Base-by-base conservation (phyloP, 192 early-diverging fungal species). In the Mortierella alpina region DNA sequence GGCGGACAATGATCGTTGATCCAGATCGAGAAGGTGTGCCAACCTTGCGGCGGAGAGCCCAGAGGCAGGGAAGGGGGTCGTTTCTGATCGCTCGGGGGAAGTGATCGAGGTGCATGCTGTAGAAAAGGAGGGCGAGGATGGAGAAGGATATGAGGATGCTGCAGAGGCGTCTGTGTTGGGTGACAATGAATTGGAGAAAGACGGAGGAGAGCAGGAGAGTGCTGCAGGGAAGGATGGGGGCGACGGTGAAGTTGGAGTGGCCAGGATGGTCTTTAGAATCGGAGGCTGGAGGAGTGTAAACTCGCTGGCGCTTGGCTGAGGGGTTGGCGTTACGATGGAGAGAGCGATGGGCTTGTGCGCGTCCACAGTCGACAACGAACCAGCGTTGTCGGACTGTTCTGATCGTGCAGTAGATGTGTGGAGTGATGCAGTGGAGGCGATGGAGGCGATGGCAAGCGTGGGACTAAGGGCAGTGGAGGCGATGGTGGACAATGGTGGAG, bases 291-390 rank as follows among this genome's bases (percentile, higher is more conserved):
- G 55, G 40, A 31, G 31, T 1, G 31, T 31, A 3, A 3, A 31
- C 31, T 31, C 31, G 31, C 3, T 31, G 31, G 31, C 31, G 31
- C 31, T 31, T 31, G 41, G 51, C 51, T 46, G 40, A 47, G 44
- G 46, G 41, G 41, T 15, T 48, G 63, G 17, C 20, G 57, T 58
- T 52, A 48, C 57, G 63, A 53, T 66, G 59, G 42, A 49, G 46
- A 55, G 45, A 39, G 44, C 12, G 47, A 23, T 48, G 22, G 22
- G 13, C 46, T 42, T 73, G 48, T 54, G 1, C 2, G 56, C 47
- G 62, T 52, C 53, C 67, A 75, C 58, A 47, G 66, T 75, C 73
- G 75, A 70, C 31, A 73, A 73, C 70, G 75, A 77, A 70, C 63
- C 68, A 61, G 68, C 75, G 57, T 70, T 79, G 15, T 68, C 66